Evolutionary conservation across 352 stramenopile species (phyloP).

Genomic region (Globisporangium nunn): DNA sequence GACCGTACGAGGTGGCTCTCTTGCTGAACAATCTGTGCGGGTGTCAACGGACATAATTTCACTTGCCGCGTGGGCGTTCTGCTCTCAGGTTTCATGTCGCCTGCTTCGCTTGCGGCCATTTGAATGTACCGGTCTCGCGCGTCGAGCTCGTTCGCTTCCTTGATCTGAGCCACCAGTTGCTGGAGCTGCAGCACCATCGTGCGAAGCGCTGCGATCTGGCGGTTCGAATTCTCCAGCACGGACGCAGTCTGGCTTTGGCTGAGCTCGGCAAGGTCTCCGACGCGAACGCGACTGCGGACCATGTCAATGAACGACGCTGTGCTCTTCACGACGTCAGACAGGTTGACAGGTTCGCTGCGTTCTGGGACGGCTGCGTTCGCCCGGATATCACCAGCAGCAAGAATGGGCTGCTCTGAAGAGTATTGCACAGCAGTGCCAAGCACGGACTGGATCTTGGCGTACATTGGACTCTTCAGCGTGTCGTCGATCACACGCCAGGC

Average conservation of each 20-base stretch:
- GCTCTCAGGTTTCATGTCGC: constrained; percentile 4
- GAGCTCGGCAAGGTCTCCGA: constrained; percentile 15
- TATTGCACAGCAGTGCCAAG: constrained; percentile 26
- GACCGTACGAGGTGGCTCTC: constrained; percentile 39
- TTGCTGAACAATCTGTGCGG: constrained; percentile 27
- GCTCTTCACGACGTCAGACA: constrained; percentile 27
- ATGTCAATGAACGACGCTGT: constrained; percentile 28
- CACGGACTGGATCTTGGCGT: constrained; percentile 19
- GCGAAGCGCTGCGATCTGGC: constrained; percentile 23
- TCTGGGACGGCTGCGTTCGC: constrained; percentile 14
- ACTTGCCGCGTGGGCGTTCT: constrained; percentile 8
- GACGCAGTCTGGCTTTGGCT: constrained; percentile 8
- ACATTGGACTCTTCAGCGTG: constrained; percentile 10
- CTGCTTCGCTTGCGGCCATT: constrained; percentile 8
- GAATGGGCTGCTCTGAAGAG: constrained; percentile 25
- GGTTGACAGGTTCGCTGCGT: constrained; percentile 12
- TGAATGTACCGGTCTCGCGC: constrained; percentile 29
- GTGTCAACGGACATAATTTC: constrained; percentile 35
- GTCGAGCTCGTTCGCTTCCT: constrained; percentile 27
- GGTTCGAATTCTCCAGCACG: constrained; percentile 15
- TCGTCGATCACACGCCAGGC: constrained; percentile 29
- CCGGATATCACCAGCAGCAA: constrained; percentile 19
- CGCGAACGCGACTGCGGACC: constrained; percentile 16
- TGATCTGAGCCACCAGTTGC: constrained; percentile 20
- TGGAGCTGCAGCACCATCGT: constrained; percentile 30